Conservation (phyloP, 192 early-diverging fungal species). For the Anaeromyces robustus region DNA sequence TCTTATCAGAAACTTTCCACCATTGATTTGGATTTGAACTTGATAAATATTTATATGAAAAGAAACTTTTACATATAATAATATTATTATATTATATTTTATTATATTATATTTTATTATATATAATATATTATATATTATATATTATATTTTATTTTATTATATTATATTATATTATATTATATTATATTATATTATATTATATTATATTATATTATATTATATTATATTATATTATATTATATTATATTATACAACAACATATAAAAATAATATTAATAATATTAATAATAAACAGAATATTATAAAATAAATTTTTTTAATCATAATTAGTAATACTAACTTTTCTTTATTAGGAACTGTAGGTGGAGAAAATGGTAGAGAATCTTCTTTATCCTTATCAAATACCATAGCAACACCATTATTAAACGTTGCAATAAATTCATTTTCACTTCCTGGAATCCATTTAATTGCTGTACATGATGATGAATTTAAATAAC, state of each 20-base stretch:
- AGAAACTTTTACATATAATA: too few relatives aligned
- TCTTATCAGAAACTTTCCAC: conserved; percentile 56
- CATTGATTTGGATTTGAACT: conserved; percentile 63
- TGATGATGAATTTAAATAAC: not conserved
- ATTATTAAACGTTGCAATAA: conserved; percentile 71
- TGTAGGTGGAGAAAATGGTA: conserved; percentile 7
- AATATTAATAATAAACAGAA: too few relatives aligned
- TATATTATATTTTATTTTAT: too few relatives aligned
- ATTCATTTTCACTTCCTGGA: conserved; percentile 67
- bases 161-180: too few relatives aligned
- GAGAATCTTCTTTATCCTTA: conserved; percentile 69
- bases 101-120: too few relatives aligned
- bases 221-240: too few relatives aligned
- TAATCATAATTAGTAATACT: conserved; percentile 7
- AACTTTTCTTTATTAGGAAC: too few relatives aligned
- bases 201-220: too few relatives aligned
- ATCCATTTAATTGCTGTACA: conserved; percentile 71
- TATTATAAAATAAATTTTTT: not conserved
- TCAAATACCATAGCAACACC: conserved; percentile 74
- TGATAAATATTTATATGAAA: conserved; percentile 8
- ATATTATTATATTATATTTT: conserved; percentile 10
- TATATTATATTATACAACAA: too few relatives aligned
- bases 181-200: too few relatives aligned
- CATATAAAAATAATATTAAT: conserved; percentile 12
- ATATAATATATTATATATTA: too few relatives aligned